Conservation (phyloP, 2,329 filamentous ascomycete species). For the Achaetomium macrosporum region DNA sequence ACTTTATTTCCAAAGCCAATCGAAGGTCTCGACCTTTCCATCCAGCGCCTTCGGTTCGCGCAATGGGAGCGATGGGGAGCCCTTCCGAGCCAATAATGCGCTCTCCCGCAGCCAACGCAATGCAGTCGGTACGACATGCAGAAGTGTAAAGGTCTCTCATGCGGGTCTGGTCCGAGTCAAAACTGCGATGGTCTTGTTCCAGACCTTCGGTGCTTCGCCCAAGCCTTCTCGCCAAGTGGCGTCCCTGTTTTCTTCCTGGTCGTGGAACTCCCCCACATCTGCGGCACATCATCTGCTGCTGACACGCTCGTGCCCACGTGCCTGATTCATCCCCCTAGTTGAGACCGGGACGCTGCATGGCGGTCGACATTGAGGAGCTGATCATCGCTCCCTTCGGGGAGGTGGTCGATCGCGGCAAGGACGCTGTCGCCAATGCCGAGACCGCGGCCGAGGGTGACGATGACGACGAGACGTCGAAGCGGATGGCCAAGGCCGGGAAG, state of each 20-base stretch:
- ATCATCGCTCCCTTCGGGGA: slow-evolving; percentile 48
- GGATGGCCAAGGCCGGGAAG: slow-evolving; percentile 45
- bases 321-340: no score
- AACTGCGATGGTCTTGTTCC: no score
- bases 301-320: no score
- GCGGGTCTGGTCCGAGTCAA: no score
- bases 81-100: background rate
- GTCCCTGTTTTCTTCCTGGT: no score
- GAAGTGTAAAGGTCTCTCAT: background rate
- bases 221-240: no score
- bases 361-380: slow-evolving; percentile 29
- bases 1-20: background rate
- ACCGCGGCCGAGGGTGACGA: background rate
- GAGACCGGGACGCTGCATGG: background rate
- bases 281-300: no score
- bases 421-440: slow-evolving; percentile 42
- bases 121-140: background rate
- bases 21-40: background rate
- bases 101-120: background rate
- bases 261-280: no score
- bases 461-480: slow-evolving; percentile 32
- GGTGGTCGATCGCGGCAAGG: slow-evolving; percentile 46
- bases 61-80: background rate
- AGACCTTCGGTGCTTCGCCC: no score
- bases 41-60: background rate